These are phyloP conservation scores for Colletotrichum zoysiae DNA, from an alignment of 2,329 filamentous ascomycete species.

Conservation along the genomic window DNA sequence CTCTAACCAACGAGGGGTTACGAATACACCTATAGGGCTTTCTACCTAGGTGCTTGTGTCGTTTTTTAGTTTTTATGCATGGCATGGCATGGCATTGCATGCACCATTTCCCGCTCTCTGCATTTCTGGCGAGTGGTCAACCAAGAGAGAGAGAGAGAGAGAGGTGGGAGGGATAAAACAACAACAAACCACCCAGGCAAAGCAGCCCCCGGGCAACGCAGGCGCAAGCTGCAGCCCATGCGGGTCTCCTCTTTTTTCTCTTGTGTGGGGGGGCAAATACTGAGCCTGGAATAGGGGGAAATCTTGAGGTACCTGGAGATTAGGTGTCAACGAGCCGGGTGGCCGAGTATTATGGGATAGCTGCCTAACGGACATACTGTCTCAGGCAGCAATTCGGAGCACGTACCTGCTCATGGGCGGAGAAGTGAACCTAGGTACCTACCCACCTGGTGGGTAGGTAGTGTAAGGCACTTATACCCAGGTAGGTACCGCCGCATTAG, in stretches of 20 bases:
- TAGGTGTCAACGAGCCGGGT: fast-evolving
- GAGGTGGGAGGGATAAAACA: not conserved
- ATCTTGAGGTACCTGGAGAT: not conserved
- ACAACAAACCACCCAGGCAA: not conserved
- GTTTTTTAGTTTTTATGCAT: not conserved
- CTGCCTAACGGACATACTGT: not conserved
- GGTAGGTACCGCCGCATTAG: slow-evolving; percentile 26
- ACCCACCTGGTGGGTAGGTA: no score
- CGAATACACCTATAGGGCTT: not conserved
- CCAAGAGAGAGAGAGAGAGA: not conserved
- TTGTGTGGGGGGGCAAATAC: slow-evolving; percentile 3
- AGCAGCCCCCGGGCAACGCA: slow-evolving; percentile 33
- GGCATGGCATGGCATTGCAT: not conserved
- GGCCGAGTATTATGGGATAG: fast-evolving
- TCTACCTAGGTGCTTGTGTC: not conserved
- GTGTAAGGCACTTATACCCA: no score
- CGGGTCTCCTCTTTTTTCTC: not conserved
- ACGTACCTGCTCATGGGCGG: not conserved
- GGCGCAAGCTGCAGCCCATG: slow-evolving; percentile 24
- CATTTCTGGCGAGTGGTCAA: not conserved
- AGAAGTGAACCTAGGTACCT: no score
- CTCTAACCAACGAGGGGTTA: not conserved
- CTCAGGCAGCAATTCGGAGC: not conserved
- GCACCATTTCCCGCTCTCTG: not conserved
- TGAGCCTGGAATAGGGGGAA: not conserved